phyloP scores from a whole-genome alignment of 148 eudicot species.

The Euryodendron excelsum region DNA sequence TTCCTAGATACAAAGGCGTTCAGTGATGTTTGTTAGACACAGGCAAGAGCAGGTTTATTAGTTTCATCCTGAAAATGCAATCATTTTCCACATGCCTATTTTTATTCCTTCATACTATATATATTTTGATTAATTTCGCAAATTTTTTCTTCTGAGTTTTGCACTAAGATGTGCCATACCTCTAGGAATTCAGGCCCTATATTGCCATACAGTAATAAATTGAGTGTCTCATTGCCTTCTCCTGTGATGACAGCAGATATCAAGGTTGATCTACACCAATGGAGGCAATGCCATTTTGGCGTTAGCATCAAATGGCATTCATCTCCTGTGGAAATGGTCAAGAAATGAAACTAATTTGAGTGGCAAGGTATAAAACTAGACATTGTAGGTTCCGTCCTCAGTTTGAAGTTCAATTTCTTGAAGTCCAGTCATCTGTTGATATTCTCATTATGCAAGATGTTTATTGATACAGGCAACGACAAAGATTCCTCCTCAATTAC shows the following conservation, averaged over 20 bases:
- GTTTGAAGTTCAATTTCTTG: neutral
- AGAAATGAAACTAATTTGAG: conserved; percentile 28
- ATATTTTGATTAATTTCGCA: neutral
- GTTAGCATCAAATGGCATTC: conserved; percentile 47
- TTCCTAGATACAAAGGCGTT: neutral
- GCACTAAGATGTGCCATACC: neutral
- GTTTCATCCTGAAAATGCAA: neutral
- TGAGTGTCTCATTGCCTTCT: neutral
- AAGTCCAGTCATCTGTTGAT: neutral
- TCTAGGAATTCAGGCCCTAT: neutral
- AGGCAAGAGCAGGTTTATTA: neutral
- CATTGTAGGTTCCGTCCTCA: neutral
- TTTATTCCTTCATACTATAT: neutral
- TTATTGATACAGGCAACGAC: conserved; percentile 39
- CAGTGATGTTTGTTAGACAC: neutral
- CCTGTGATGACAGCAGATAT: conserved; percentile 29
- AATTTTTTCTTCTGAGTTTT: neutral
- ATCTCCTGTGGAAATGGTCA: conserved; percentile 54
- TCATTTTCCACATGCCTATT: neutral
- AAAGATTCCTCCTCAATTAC: conserved; percentile 32
- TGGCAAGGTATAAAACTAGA: conserved; percentile 31
- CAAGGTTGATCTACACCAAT: conserved; percentile 50
- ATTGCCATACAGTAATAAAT: neutral
- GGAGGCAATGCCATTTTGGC: conserved; percentile 47
- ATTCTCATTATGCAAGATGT: neutral